Evolutionary conservation across 2,329 filamentous ascomycete species (phyloP).

Genomic region (Ophiocordyceps camponoti-leonardi): DNA sequence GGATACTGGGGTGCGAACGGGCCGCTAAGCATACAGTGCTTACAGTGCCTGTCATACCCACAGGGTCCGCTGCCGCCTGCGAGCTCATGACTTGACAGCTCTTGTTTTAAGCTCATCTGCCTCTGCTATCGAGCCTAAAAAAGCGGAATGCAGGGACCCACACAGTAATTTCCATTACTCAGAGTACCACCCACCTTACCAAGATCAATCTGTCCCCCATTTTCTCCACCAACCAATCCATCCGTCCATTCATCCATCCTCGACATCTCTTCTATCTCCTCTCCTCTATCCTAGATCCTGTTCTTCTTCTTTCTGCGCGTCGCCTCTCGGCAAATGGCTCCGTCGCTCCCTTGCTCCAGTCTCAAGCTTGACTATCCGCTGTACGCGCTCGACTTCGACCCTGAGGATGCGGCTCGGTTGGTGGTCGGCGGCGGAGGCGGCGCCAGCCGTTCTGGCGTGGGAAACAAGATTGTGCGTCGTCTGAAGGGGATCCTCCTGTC

Average conservation of each 20-base stretch:
- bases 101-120: too few species aligned
- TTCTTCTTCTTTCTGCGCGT: neutral
- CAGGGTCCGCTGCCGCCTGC: too few species aligned
- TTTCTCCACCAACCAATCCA: neutral
- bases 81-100: too few species aligned
- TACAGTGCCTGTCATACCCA: too few species aligned
- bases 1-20: too few species aligned
- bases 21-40: too few species aligned
- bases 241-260: neutral
- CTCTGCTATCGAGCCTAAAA: too few species aligned
- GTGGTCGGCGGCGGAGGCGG: conserved; percentile 81
- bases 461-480: conserved; percentile 63
- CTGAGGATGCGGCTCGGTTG: conserved; percentile 55
- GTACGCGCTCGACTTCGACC: conserved; percentile 79
- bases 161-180: too few species aligned
- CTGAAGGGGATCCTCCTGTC: neutral
- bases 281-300: neutral
- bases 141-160: too few species aligned
- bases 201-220: neutral
- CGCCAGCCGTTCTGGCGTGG: conserved; percentile 61
- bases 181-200: too few species aligned
- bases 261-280: neutral
- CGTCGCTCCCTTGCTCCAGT: conserved; percentile 34
- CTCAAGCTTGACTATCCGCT: conserved; percentile 65
- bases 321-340: conserved; percentile 13